Percentiles rank a stretch among this genome's conserved stretches.
These are phyloP conservation scores for Taphrina flavorubra DNA, from an alignment of 1,139 yeast genomes.

Conservation along the genomic window DNA sequence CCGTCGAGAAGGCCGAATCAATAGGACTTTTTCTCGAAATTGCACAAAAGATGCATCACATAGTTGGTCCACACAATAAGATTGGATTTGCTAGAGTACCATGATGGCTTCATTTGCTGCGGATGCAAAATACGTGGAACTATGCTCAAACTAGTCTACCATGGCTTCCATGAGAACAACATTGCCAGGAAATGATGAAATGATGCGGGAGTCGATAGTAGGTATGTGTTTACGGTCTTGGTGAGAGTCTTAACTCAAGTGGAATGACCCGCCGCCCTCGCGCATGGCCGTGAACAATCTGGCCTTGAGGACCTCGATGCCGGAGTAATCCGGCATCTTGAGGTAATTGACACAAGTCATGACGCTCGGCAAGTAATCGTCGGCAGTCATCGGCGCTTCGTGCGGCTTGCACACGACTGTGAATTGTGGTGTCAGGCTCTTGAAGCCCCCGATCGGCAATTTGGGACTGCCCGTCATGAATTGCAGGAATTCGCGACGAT, in stretches of 20 bases:
- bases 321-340: slow-evolving; percentile 82
- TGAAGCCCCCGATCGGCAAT: slow-evolving; percentile 92
- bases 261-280: slow-evolving; percentile 90
- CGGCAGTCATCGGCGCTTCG: slow-evolving; percentile 68
- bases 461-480: slow-evolving; percentile 94
- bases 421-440: slow-evolving; percentile 75
- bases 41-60: too few relatives aligned
- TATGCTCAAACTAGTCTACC: too few relatives aligned
- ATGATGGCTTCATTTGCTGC: too few relatives aligned
- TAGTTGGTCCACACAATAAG: too few relatives aligned
- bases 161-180: too few relatives aligned
- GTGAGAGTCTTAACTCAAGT: slow-evolving; percentile 61
- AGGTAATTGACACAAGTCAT: slow-evolving; percentile 98
- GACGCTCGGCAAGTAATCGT: slow-evolving; percentile 90
- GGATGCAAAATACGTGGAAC: too few relatives aligned
- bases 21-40: too few relatives aligned
- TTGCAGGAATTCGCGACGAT: slow-evolving; percentile 77
- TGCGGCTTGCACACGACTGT: slow-evolving; percentile 85
- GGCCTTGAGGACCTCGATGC: slow-evolving; percentile 63
- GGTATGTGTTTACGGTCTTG: too few relatives aligned
- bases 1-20: too few relatives aligned
- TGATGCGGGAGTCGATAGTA: too few relatives aligned
- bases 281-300: slow-evolving; percentile 71
- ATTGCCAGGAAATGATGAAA: too few relatives aligned
- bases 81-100: too few relatives aligned